Evolutionary conservation across 2,329 filamentous ascomycete genomes (phyloP).

Genomic region (Venturia aucupariae): DNA sequence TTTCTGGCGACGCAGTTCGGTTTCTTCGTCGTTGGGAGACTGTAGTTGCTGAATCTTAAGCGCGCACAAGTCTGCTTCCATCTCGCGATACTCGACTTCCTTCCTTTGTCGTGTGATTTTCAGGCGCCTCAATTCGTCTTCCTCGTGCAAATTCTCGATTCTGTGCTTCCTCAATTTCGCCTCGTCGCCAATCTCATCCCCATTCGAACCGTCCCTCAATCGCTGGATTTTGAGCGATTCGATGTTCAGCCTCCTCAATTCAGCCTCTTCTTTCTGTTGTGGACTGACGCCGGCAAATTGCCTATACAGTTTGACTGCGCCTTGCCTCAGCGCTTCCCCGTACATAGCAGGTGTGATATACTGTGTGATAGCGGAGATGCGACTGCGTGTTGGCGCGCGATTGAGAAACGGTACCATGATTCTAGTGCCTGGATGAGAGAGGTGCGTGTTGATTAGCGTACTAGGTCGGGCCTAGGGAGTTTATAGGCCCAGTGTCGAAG

Average conservation of each 20-base stretch:
- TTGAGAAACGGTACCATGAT: not conserved
- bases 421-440: not conserved
- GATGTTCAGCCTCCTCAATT: not conserved
- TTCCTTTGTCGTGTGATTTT: not conserved
- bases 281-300: not conserved
- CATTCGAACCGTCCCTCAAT: not conserved
- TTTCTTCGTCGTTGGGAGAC: not conserved
- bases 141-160: not conserved
- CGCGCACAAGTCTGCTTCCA: not conserved
- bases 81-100: not conserved
- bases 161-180: not conserved
- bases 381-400: not conserved
- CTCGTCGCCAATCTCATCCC: not conserved
- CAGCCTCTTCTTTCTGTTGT: not conserved
- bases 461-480: not conserved
- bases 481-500: not conserved
- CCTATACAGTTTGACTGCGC: not conserved
- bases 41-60: not conserved
- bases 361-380: not conserved
- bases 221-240: not conserved
- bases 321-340: too few species aligned
- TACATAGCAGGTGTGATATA: too few species aligned
- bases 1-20: not conserved
- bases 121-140: not conserved
- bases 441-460: not conserved